These are phyloP conservation scores for Puya raimondii DNA, from an alignment of 176 grass and related monocot species.

Conservation along the genomic window DNA sequence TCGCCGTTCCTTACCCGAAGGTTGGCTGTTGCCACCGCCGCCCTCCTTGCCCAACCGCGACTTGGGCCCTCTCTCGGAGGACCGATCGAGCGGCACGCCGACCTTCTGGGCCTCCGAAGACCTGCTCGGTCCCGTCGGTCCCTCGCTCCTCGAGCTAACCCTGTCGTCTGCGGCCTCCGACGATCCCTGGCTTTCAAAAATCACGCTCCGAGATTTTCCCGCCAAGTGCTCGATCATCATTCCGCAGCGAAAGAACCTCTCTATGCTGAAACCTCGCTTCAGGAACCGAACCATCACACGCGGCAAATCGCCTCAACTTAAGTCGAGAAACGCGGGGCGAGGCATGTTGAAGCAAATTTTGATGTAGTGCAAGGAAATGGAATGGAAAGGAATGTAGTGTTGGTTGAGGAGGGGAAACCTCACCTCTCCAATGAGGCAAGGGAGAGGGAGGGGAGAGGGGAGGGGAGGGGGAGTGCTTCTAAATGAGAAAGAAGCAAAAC, in stretches of 20 bases:
- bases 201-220: constrained; percentile 12
- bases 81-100: not conserved
- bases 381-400: too few relatives aligned
- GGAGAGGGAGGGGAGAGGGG: not conserved
- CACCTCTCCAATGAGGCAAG: not conserved
- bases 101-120: constrained; percentile 15
- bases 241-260: constrained; percentile 21
- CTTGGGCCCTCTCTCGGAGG: constrained; percentile 7
- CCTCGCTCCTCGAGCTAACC: constrained; percentile 15
- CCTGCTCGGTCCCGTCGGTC: not conserved
- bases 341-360: not conserved
- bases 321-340: not conserved
- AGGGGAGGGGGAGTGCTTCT: not conserved
- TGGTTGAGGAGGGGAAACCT: not conserved
- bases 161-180: constrained; percentile 1
- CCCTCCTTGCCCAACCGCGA: not conserved
- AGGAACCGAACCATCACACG: constrained; percentile 32
- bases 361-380: not conserved
- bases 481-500: not conserved
- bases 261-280: constrained; percentile 23
- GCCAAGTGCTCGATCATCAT: constrained; percentile 9
- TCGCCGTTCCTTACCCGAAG: not conserved
- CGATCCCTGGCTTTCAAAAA: not conserved
- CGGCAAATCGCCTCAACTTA: not conserved
- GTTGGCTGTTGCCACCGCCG: not conserved